Evolutionary conservation across 1,284 basidiomycete species (phyloP).

Genomic region (Ustanciosporium gigantosporum): DNA sequence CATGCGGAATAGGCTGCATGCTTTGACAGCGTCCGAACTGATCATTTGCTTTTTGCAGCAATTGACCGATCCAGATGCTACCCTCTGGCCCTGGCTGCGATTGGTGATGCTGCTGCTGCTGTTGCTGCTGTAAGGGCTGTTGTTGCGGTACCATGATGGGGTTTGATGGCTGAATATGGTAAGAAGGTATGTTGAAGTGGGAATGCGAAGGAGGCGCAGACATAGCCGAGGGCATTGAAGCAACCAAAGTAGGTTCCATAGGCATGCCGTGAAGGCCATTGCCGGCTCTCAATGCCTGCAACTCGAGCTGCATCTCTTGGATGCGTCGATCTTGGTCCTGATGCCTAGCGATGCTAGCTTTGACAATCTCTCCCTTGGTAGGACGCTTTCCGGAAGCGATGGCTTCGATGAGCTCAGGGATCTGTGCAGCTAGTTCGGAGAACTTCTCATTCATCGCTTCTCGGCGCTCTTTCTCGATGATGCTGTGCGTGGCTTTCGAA

Average conservation of each 20-base stretch:
- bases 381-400: conserved; percentile 25
- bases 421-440: conserved; percentile 30
- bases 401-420: conserved; percentile 32
- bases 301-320: conserved; percentile 18
- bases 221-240: conserved; percentile 1
- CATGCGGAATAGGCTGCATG: conserved; percentile 4
- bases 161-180: conserved; percentile 24
- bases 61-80: conserved; percentile 29
- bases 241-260: background rate
- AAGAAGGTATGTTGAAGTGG: conserved; percentile 11
- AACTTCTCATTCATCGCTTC: conserved; percentile 45
- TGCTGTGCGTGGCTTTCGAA: conserved; percentile 37
- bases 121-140: too few species aligned
- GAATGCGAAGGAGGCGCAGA: background rate
- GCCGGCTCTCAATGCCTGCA: conserved; percentile 15
- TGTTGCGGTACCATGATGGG: too few species aligned
- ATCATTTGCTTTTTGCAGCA: conserved; percentile 20
- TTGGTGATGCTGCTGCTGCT: too few species aligned
- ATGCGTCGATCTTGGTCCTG: conserved; percentile 34
- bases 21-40: conserved; percentile 4
- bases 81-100: conserved; percentile 1
- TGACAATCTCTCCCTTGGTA: conserved; percentile 45
- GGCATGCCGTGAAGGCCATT: background rate
- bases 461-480: conserved; percentile 38
- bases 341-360: conserved; percentile 30